A percentile compares a stretch with the other conserved stretches of the same genome.
phyloP scores from a whole-genome alignment of 306 rosid species.

The Glycyrrhiza uralensis region DNA sequence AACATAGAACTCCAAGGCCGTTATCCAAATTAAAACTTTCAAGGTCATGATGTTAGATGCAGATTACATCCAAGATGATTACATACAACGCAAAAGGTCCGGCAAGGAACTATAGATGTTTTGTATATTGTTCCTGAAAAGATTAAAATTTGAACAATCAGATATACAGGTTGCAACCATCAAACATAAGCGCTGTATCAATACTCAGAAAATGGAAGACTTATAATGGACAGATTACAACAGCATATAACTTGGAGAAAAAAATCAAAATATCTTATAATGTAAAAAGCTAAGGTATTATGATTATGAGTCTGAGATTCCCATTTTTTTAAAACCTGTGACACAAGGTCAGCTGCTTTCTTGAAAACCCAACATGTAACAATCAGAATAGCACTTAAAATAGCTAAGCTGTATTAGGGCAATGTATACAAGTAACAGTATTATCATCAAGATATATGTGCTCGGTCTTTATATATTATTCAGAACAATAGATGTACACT shows the following conservation, averaged over 20 bases:
- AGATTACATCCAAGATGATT: constrained; percentile 33
- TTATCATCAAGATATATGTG: background rate
- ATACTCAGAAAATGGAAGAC: constrained; percentile 8
- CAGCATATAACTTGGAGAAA: constrained; percentile 8
- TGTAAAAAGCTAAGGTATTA: background rate
- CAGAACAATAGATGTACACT: background rate
- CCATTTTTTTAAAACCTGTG: background rate
- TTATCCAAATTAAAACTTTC: constrained; percentile 14
- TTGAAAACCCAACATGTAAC: background rate
- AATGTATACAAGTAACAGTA: constrained; percentile 9
- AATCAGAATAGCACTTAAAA: background rate
- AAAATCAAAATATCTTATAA: background rate
- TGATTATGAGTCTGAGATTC: background rate
- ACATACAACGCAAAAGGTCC: constrained; percentile 91
- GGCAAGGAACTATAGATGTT: constrained; percentile 86
- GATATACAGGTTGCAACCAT: constrained; percentile 28
- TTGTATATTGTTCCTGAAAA: constrained; percentile 86
- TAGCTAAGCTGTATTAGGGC: constrained; percentile 7
- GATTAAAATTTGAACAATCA: constrained; percentile 31
- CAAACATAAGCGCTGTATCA: background rate
- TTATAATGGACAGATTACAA: background rate
- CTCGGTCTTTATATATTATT: background rate
- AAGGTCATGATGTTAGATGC: constrained; percentile 24
- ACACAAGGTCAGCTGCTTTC: constrained; percentile 2
- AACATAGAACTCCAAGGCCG: constrained; percentile 13